Conservation (phyloP, 148 eudicot genomes). For the Spergularia marina region DNA sequence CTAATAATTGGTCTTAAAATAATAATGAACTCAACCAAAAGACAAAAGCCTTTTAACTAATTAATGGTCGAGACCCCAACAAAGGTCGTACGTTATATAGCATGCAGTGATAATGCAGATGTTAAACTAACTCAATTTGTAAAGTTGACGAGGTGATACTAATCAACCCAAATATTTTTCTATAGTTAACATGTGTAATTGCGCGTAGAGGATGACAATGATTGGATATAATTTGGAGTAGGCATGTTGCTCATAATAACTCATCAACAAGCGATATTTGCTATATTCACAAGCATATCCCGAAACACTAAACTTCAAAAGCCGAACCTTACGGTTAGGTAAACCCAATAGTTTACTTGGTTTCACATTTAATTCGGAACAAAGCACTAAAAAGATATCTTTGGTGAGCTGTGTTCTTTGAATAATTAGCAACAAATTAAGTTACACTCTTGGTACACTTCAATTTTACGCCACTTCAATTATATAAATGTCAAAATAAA, state of each 20-base stretch:
- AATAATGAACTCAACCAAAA: no score
- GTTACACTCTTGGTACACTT: neutral
- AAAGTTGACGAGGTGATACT: no score
- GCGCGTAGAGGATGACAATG: neutral
- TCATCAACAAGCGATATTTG: constrained; percentile 7
- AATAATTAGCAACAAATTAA: neutral
- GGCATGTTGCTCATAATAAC: neutral
- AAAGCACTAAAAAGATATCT: constrained; percentile 1
- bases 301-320: constrained; percentile 26
- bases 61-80: no score
- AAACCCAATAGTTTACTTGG: constrained; percentile 13
- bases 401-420: constrained; percentile 23
- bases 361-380: neutral
- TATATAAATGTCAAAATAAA: neutral
- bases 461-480: constrained; percentile 10
- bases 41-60: no score
- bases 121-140: no score
- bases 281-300: constrained; percentile 8
- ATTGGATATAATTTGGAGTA: neutral
- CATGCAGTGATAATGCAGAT: no score
- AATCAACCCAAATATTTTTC: neutral
- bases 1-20: no score
- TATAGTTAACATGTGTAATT: neutral
- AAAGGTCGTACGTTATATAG: no score
- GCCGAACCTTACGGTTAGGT: constrained; percentile 23